Conservation (phyloP, 1,284 basidiomycete genomes). For the Cutaneotrichosporon curvatum region DNA sequence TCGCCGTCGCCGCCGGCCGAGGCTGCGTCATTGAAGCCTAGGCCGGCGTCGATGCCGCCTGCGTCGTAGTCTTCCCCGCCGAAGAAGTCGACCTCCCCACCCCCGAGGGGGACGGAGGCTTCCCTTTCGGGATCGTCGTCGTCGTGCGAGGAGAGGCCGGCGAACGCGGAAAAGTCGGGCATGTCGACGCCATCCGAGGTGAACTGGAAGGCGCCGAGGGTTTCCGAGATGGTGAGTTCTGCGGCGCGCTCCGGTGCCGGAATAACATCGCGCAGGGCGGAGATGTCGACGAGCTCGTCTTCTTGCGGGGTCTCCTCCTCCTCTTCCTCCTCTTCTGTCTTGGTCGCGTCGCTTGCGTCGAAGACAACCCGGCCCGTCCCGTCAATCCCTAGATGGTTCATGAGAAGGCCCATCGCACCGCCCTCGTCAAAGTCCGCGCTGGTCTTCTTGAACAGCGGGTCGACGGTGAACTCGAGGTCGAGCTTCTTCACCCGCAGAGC, state of each 20-base stretch:
- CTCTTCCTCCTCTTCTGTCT: conserved; percentile 66
- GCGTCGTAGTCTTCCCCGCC: conserved; percentile 63
- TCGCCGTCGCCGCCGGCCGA: conserved; percentile 38
- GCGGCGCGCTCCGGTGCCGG: conserved; percentile 60
- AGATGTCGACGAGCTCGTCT: conserved; percentile 49
- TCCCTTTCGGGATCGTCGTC: conserved; percentile 15
- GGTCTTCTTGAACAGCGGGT: conserved; percentile 96
- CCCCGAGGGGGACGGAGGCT: conserved; percentile 6
- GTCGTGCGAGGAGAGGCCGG: conserved; percentile 25
- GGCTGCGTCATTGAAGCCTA: neutral
- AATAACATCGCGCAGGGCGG: conserved; percentile 62
- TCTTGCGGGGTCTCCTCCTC: conserved; percentile 51
- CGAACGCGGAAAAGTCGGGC: conserved; percentile 47
- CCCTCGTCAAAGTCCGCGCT: conserved; percentile 98
- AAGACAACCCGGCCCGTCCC: conserved; percentile 85
- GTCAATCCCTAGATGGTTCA: conserved; percentile 86
- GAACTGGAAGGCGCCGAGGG: conserved; percentile 73
- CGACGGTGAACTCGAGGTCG: conserved; percentile 90
- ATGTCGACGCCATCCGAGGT: conserved; percentile 52
- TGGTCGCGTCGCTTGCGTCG: conserved; percentile 84
- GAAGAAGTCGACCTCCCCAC: conserved; percentile 47
- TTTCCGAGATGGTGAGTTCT: conserved; percentile 67
- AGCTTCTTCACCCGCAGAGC: conserved; percentile 86
- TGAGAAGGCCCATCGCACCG: conserved; percentile 84
- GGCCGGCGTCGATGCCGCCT: conserved; percentile 56